Evolutionary conservation across 768 basidiomycete genomes (phyloP), one percentile per base, ranked within the genome.

Genomic region (Suillus subluteus): DNA sequence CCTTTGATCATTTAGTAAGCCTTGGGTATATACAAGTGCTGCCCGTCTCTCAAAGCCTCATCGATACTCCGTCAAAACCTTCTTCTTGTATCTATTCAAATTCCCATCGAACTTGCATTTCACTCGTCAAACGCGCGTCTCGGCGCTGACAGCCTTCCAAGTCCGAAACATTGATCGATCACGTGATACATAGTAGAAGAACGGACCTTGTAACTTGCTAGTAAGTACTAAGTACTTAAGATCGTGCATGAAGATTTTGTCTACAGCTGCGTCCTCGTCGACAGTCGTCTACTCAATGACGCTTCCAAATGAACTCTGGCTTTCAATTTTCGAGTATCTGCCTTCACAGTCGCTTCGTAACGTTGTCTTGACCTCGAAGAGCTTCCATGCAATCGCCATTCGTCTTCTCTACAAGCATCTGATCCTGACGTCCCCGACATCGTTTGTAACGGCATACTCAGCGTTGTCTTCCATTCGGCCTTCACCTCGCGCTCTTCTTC

Each of bases 281-380:
- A 50, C 23, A 23, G 48, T 50, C 23, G 4, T 50, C 7, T 16
- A 26, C 26, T 4, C 50, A 26, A 30, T 30, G 23, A 40, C 23
- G 18, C 66, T 82, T 38, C 81, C 81, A 2, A 75, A 73, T 50
- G 81, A 82, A 48, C 71, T 82, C 1, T 82, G 81, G 81, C 70
- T 81, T 69, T 67, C 68, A 62, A 75, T 82, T 38, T 81, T 82
- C 52, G 80, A 79, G 43, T 69, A 73, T 8, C 68, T 82, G 40
- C 58, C 66, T 0, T 72, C 78, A 0, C 50, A 43, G n/a, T 78
- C 80, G 69, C 69, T 82, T 58, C 72, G 75, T 43, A 65, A 66
- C 63, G 68, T 82, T 62, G 75, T 79, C 2, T 70, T 74, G 63
- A 67, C 78, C 0, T 77, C 65, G 71, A 77, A 64, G 30, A 72